A percentile compares a stretch with the other conserved stretches of the same genome.
Conservation (phyloP, 768 basidiomycete species). For the Boletus pseudopeckii region DNA sequence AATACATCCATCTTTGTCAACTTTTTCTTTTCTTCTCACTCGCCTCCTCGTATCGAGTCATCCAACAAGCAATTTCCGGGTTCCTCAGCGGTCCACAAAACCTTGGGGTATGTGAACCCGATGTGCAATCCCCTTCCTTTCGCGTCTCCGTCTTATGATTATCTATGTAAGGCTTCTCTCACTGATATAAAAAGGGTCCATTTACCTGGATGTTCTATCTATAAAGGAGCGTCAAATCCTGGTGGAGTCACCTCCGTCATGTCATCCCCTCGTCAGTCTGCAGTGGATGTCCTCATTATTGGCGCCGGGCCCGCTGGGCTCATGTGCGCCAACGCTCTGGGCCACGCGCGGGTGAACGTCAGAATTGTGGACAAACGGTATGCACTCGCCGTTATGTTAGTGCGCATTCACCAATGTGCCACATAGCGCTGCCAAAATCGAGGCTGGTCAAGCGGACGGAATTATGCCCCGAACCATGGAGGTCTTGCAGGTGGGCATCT, state of each 20-base stretch:
- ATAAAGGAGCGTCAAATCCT: not conserved
- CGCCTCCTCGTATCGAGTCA: not conserved
- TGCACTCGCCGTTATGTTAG: not conserved
- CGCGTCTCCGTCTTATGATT: not conserved
- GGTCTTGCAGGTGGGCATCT: conserved; percentile 40
- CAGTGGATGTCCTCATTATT: conserved; percentile 41
- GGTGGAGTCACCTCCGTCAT: conserved; percentile 1
- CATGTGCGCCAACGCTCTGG: conserved; percentile 42
- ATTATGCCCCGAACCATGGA: conserved; percentile 33
- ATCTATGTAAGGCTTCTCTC: not conserved
- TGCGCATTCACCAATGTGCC: not conserved
- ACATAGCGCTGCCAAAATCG: conserved; percentile 15
- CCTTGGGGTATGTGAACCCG: not conserved
- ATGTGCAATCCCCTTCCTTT: not conserved
- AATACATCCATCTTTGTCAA: not conserved
- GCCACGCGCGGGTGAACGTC: conserved; percentile 35
- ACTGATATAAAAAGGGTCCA: not conserved
- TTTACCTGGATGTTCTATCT: not conserved
- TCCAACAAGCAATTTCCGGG: not conserved
- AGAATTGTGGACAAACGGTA: conserved; percentile 41
- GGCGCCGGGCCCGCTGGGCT: conserved; percentile 43
- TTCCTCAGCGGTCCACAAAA: not conserved
- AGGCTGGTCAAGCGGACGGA: conserved; percentile 29
- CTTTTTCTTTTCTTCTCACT: not conserved
- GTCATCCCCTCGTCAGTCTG: conserved; percentile 19